Evolutionary conservation across 2,329 filamentous ascomycete genomes (phyloP), one percentile per base, ranked within the genome.

Genomic region (Amauroascus verrucosus): DNA sequence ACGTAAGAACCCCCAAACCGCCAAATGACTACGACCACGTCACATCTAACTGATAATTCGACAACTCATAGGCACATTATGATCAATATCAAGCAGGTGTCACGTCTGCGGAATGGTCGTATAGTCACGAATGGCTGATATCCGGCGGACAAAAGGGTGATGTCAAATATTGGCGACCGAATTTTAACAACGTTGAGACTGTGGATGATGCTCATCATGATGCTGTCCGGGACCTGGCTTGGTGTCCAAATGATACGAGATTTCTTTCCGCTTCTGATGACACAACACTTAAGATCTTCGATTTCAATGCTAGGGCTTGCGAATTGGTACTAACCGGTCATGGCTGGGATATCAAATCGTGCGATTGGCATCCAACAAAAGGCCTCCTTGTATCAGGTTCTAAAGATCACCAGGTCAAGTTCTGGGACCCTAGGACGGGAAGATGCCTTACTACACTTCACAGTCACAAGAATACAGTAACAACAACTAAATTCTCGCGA

Each of bases 121-220:
- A 97, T 70, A 94, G 86, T 62, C 88, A 95, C 65, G 93, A 98
- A 71, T 98, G 93, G 91, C 77, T 98, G 11, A 81, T 98, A 51
- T 97, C 93, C 6, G 90, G 88, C 51, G 93, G 97, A 66, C 90
- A 97, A 68, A 89, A 93, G 61, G 93, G 93, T 54, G 80, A 93
- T 58, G 85, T 98, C 71, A 97, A 97, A 73, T 98, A 98, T 72
- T 97, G 91, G 88, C 89, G 96, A 69, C 88, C 91, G 30, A 98
- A 97, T 68, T 96, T 98, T 74, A 97, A 98, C 77, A 96, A 97
- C 64, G 89, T 97, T 56, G 88, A 97, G 69, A 90, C 88, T 51
- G 88, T 98, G 51, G 70, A 72, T 51, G 84, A 90, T 65, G 93
- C 89, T 6, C 93, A 97, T 66, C 81, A 82, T 47, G 89, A 96